A percentile compares a stretch with the other conserved stretches of the same genome.
phyloP scores from a whole-genome alignment of 2,329 filamentous ascomycete species.

The Rutstroemia sydowiana region DNA sequence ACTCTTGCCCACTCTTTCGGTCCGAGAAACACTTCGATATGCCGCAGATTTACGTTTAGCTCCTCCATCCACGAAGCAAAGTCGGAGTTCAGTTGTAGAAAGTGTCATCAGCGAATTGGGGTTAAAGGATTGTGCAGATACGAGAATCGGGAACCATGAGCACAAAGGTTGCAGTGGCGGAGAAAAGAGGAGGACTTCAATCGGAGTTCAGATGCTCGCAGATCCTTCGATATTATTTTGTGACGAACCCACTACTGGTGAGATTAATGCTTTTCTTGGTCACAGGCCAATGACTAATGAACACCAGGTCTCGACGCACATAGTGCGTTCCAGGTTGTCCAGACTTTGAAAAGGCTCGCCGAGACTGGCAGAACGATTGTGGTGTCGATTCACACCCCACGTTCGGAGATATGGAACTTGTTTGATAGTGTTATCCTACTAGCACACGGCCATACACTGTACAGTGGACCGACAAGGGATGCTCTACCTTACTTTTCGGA shows the following conservation, averaged over 20 bases:
- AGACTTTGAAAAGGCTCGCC: constrained; percentile 58
- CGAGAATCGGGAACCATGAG: background rate
- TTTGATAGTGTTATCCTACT: constrained; percentile 64
- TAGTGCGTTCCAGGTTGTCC: constrained; percentile 62
- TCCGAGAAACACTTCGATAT: constrained; percentile 65
- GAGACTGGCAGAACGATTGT: constrained; percentile 60
- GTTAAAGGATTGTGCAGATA: background rate
- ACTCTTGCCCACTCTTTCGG: constrained; percentile 60
- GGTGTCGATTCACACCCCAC: constrained; percentile 64
- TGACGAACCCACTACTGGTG: constrained; percentile 61
- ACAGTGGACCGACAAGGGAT: constrained; percentile 42
- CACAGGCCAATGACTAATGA: background rate
- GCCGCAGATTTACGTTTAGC: constrained; percentile 62
- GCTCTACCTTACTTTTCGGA: background rate
- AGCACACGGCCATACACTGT: constrained; percentile 56
- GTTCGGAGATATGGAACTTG: constrained; percentile 68
- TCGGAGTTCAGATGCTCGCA: constrained; percentile 65
- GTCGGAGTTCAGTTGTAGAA: constrained; percentile 25
- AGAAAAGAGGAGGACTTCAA: constrained; percentile 65
- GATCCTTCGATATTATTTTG: constrained; percentile 69
- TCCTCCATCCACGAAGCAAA: constrained; percentile 41
- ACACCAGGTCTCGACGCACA: constrained; percentile 57
- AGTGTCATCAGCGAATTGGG: background rate
- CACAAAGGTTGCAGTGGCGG: constrained; percentile 62
- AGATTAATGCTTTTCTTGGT: background rate